These are phyloP conservation scores for Ceriops decandra DNA, from an alignment of 345 rosid species.

Conservation along the genomic window DNA sequence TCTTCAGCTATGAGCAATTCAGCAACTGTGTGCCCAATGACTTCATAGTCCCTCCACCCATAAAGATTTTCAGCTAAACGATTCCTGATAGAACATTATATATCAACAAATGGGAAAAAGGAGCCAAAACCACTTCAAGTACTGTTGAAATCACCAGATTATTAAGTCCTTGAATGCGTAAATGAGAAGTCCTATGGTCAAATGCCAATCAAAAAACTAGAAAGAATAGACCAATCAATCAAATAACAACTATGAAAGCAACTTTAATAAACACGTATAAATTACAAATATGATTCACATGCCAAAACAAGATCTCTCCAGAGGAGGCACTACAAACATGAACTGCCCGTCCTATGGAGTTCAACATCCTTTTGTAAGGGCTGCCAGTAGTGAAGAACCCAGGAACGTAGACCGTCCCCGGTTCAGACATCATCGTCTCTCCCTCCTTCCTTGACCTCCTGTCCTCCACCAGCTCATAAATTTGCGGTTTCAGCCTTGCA, in stretches of 20 bases:
- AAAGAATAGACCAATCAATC: background rate
- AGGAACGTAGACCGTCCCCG: conserved; percentile 28
- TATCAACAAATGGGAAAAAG: background rate
- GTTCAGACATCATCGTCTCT: conserved; percentile 23
- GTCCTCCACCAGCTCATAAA: conserved; percentile 35
- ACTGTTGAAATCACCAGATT: too few species aligned
- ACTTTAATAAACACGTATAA: background rate
- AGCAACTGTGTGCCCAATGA: conserved; percentile 45
- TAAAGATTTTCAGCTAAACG: conserved; percentile 69
- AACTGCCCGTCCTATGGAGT: conserved; percentile 75
- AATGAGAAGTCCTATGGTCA: too few species aligned
- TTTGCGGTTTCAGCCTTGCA: conserved; percentile 46
- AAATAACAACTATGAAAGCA: background rate
- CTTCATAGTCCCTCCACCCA: conserved; percentile 76
- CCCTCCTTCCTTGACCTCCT: conserved; percentile 16
- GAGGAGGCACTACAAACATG: conserved; percentile 51
- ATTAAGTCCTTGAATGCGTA: too few species aligned
- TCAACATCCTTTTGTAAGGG: conserved; percentile 62
- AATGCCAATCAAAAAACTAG: background rate
- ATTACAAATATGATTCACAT: background rate
- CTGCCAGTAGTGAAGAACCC: conserved; percentile 43
- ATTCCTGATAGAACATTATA: conserved; percentile 50
- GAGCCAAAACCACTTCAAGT: background rate
- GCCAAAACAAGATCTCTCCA: conserved; percentile 69
- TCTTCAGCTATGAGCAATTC: conserved; percentile 64